These are phyloP conservation scores for Suhomyces sp. DNA, from an alignment of 805 yeast species.

Conservation along the genomic window DNA sequence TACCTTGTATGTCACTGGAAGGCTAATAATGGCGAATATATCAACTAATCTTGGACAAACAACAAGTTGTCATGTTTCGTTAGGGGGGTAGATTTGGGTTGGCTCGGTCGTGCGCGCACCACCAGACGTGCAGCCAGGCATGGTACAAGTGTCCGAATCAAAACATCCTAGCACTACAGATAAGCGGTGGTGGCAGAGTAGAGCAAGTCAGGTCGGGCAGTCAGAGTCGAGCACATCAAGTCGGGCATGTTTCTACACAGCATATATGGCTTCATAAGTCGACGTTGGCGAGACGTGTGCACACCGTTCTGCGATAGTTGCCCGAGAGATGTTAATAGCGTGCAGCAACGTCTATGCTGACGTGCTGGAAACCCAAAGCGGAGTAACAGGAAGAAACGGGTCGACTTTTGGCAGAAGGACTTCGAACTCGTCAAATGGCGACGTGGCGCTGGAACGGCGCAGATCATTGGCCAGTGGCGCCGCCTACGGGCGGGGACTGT, in stretches of 20 bases:
- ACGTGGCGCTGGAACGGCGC: background rate
- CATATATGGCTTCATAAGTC: too few species aligned
- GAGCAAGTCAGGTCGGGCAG: too few species aligned
- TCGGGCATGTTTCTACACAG: too few species aligned
- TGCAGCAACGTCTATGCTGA: background rate
- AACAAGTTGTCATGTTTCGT: background rate
- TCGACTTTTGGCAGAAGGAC: background rate
- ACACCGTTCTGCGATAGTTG: constrained; percentile 1
- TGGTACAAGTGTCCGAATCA: too few species aligned
- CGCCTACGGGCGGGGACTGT: background rate
- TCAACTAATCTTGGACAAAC: background rate
- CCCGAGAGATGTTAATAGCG: constrained; percentile 1
- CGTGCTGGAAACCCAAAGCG: background rate
- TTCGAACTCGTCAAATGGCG: background rate
- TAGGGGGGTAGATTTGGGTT: constrained; percentile 2
- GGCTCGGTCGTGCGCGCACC: constrained; percentile 1
- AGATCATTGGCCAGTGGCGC: background rate
- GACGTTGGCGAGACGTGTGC: constrained; percentile 1
- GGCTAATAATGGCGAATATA: background rate
- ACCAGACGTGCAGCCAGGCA: background rate
- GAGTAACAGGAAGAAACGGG: background rate
- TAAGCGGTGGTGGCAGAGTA: background rate
- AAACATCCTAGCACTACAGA: too few species aligned
- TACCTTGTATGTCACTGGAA: background rate
- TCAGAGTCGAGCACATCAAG: too few species aligned